These are phyloP conservation scores for Flaveria brownii DNA, from an alignment of 129 eudicot genomes.

Conservation along the genomic window DNA sequence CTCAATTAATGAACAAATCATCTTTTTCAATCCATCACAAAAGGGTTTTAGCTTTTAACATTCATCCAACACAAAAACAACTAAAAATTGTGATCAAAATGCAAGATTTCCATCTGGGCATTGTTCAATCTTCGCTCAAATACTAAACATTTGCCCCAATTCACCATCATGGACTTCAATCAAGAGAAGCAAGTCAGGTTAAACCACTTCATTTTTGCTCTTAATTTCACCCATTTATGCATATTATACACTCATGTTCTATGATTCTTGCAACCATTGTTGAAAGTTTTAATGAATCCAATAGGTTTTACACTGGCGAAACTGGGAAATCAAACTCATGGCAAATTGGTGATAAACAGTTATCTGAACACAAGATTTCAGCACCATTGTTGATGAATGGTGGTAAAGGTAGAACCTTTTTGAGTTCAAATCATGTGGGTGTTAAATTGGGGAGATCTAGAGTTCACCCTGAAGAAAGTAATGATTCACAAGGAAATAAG, in stretches of 20 bases:
- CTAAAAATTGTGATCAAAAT: constrained; percentile 17
- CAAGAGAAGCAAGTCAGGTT: constrained; percentile 73
- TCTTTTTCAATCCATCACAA: constrained; percentile 10
- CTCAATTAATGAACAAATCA: constrained; percentile 17
- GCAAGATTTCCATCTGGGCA: constrained; percentile 32
- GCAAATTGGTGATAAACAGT: constrained; percentile 47
- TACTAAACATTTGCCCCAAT: constrained; percentile 2
- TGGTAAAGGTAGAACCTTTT: constrained; percentile 33
- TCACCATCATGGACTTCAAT: constrained; percentile 56
- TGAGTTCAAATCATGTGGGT: constrained; percentile 26
- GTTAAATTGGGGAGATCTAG: constrained; percentile 50
- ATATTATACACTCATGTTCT: background rate
- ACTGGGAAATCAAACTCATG: constrained; percentile 52
- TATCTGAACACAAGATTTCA: constrained; percentile 45
- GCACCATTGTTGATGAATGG: constrained; percentile 44
- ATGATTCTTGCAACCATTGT: background rate
- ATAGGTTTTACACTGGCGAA: constrained; percentile 62
- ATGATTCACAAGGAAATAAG: constrained; percentile 40
- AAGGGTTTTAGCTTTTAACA: constrained; percentile 10
- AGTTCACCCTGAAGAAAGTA: constrained; percentile 52
- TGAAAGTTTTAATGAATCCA: constrained; percentile 1
- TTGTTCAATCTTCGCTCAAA: constrained; percentile 21
- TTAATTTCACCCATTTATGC: background rate
- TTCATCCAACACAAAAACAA: background rate
- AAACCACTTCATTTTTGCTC: background rate